Conservation (phyloP, 1,284 basidiomycete genomes). For the Puccinia brachypodii region DNA sequence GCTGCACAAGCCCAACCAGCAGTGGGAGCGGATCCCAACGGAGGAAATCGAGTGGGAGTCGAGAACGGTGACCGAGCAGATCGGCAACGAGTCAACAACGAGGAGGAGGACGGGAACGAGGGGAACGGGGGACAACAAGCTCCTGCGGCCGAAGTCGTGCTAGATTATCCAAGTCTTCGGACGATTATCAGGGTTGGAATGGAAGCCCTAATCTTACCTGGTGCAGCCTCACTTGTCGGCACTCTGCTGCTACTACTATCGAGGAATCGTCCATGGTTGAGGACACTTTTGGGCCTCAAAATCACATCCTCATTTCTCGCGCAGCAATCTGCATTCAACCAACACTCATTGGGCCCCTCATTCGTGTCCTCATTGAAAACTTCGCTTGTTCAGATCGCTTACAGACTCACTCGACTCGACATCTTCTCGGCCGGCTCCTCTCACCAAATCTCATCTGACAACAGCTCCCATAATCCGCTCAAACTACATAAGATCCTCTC, state of each 20-base stretch:
- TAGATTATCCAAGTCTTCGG: slow-evolving; percentile 32
- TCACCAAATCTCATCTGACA: background rate
- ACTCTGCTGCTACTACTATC: slow-evolving; percentile 20
- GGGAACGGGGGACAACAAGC: background rate
- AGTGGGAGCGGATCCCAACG: background rate
- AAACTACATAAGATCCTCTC: background rate
- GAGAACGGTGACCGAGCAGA: slow-evolving; percentile 17
- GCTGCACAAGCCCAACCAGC: background rate
- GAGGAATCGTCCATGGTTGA: slow-evolving; percentile 34
- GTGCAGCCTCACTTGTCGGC: slow-evolving; percentile 24
- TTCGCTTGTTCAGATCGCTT: background rate
- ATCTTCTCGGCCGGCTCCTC: background rate
- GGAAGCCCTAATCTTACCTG: slow-evolving; percentile 41
- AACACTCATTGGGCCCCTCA: background rate
- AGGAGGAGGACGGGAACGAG: background rate
- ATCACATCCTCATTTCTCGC: background rate
- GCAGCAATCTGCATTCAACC: background rate
- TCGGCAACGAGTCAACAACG: background rate
- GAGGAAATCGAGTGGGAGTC: background rate
- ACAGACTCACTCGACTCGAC: background rate
- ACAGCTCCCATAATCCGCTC: too few relatives aligned
- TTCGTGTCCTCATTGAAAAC: slow-evolving; percentile 1
- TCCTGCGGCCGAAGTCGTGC: slow-evolving; percentile 21
- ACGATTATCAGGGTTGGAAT: slow-evolving; percentile 32
- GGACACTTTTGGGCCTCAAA: slow-evolving; percentile 22